Evolutionary conservation across 2,329 filamentous ascomycete genomes (phyloP).

Genomic region (Magnaporthales sp.): DNA sequence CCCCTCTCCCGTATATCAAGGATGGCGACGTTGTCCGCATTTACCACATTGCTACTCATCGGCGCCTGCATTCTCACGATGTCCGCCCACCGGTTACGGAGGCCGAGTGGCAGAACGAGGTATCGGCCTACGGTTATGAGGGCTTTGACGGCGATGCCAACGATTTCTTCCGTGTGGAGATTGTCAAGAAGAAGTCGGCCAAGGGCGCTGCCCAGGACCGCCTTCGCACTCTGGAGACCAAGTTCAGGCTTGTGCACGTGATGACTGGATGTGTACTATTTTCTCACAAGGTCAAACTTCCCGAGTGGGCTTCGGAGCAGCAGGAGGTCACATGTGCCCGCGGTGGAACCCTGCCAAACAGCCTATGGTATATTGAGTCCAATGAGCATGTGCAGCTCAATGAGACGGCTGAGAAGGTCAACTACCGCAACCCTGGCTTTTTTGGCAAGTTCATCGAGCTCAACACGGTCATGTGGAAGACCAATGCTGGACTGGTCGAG

Average conservation of each 20-base stretch:
- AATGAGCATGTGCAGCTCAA: conserved; percentile 77
- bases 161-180: conserved; percentile 90
- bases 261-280: conserved; percentile 97
- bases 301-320: conserved; percentile 95
- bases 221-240: conserved; percentile 87
- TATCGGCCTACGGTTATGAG: conserved; percentile 94
- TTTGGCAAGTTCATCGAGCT: conserved; percentile 97
- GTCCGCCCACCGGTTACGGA: conserved; percentile 80
- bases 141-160: conserved; percentile 97
- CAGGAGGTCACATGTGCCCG: conserved; percentile 98
- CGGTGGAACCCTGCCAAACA: conserved; percentile 88
- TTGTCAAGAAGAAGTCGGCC: conserved; percentile 81
- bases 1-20: conserved; percentile 51
- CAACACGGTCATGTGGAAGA: conserved; percentile 97
- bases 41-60: conserved; percentile 75
- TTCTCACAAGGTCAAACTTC: conserved; percentile 98
- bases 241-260: conserved; percentile 89
- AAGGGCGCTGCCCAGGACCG: conserved; percentile 72
- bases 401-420: conserved; percentile 78
- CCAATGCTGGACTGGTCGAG: conserved; percentile 91
- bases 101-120: conserved; percentile 90
- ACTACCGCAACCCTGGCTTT: conserved; percentile 91
- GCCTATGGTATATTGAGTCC: conserved; percentile 90
- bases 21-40: conserved; percentile 76
- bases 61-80: conserved; percentile 92